Percentiles rank a stretch among this genome's conserved stretches.
phyloP scores from a whole-genome alignment of 805 yeast genomes.

The Candida ficus region DNA sequence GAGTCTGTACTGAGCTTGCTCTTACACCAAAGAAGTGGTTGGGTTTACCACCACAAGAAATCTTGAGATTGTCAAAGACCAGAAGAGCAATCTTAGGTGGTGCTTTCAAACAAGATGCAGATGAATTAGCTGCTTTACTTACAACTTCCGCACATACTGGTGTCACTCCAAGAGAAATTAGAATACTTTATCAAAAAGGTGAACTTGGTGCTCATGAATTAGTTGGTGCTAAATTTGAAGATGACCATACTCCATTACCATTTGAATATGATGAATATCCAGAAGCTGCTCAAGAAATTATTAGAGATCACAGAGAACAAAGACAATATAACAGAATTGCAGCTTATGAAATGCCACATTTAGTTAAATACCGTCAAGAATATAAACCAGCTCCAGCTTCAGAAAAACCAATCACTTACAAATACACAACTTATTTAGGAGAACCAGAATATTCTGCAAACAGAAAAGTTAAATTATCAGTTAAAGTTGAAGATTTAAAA shows the following conservation, averaged over 20 bases:
- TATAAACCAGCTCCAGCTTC: slow-evolving; percentile 45
- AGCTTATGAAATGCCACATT: slow-evolving; percentile 87
- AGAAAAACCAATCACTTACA: slow-evolving; percentile 51
- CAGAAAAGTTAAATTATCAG: slow-evolving; percentile 58
- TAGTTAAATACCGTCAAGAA: slow-evolving; percentile 68
- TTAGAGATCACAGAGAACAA: slow-evolving; percentile 66
- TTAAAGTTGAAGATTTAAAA: slow-evolving; percentile 48
- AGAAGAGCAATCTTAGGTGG: slow-evolving; percentile 53
- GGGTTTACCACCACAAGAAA: slow-evolving; percentile 58
- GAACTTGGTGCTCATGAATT: slow-evolving; percentile 39
- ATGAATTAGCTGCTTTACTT: slow-evolving; percentile 53
- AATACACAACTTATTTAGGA: slow-evolving; percentile 69
- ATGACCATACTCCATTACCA: slow-evolving; percentile 33
- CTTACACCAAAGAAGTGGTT: slow-evolving; percentile 67
- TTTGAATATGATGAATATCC: slow-evolving; percentile 63
- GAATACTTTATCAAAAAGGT: slow-evolving; percentile 35
- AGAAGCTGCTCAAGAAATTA: slow-evolving; percentile 63
- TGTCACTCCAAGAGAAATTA: slow-evolving; percentile 30
- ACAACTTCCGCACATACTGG: slow-evolving; percentile 41
- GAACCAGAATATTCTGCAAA: slow-evolving; percentile 55
- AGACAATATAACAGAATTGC: slow-evolving; percentile 77
- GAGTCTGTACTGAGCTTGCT: slow-evolving; percentile 28
- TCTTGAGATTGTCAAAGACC: slow-evolving; percentile 55
- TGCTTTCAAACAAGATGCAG: slow-evolving; percentile 41
- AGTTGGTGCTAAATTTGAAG: slow-evolving; percentile 27